Evolutionary conservation across 257 asterid genomes (phyloP).

Genomic region (Penstemon newberryi): DNA sequence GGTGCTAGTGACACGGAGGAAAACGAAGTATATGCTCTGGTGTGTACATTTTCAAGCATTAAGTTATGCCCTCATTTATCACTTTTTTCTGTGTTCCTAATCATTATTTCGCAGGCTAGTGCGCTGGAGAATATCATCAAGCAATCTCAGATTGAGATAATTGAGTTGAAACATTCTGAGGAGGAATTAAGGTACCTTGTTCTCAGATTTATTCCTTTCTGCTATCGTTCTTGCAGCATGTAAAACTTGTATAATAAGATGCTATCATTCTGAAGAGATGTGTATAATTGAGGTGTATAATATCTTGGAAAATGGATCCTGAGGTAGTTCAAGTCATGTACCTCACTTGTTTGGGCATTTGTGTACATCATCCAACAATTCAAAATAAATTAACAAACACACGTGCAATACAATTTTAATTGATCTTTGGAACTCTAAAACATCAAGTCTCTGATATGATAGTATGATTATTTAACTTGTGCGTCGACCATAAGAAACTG

Average conservation of each 20-base stretch:
- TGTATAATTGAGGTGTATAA: too few relatives aligned
- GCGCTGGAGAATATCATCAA: conserved; percentile 88
- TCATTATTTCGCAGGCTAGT: conserved; percentile 62
- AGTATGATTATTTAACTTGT: not conserved
- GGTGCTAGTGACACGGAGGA: conserved; percentile 58
- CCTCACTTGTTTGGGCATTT: conserved; percentile 10
- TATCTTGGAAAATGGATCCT: conserved; percentile 8
- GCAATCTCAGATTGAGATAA: conserved; percentile 95
- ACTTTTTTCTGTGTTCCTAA: conserved; percentile 27
- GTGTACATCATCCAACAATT: not conserved
- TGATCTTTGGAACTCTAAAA: conserved; percentile 17
- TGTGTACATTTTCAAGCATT: conserved; percentile 33
- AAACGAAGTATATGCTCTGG: conserved; percentile 91
- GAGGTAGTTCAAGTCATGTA: conserved; percentile 3
- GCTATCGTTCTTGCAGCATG: not conserved
- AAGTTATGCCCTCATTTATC: not conserved
- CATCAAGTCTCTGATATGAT: not conserved
- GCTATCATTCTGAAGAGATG: too few relatives aligned
- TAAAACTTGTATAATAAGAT: not conserved
- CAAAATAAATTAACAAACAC: conserved; percentile 8
- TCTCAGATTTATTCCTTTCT: conserved; percentile 12
- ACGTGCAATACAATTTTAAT: not conserved
- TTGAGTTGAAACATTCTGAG: conserved; percentile 88
- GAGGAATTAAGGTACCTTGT: conserved; percentile 80
- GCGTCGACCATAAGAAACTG: conserved; percentile 11